These are phyloP conservation scores for Cladorrhinum samala DNA, from an alignment of 495 filamentous ascomycete genomes.

Conservation along the genomic window DNA sequence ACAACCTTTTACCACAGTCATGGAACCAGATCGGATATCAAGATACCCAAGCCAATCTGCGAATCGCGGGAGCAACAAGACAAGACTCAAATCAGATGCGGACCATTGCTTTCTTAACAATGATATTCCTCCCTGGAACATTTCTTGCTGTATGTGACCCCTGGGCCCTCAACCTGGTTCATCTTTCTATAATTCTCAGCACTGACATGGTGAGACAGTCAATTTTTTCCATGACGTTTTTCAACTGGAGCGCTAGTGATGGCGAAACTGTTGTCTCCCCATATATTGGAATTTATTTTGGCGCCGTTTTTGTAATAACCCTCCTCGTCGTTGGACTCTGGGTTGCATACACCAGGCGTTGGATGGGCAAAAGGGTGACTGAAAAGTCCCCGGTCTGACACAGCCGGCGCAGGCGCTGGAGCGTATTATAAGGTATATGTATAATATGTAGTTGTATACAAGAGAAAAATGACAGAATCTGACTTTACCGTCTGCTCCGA, in stretches of 20 bases:
- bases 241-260: constrained; percentile 1
- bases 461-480: too few species aligned
- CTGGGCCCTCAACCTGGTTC: too few species aligned
- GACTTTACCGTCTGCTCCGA: too few species aligned
- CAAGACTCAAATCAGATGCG: constrained; percentile 25
- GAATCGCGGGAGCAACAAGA: constrained; percentile 21
- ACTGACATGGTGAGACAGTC: constrained; percentile 1
- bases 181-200: background rate
- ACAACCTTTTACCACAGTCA: constrained; percentile 1
- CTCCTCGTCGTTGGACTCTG: background rate
- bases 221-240: constrained; percentile 18
- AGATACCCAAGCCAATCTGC: constrained; percentile 20
- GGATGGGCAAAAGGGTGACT: background rate
- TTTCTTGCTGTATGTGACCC: constrained; percentile 11
- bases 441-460: too few species aligned
- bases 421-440: background rate
- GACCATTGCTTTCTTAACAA: constrained; percentile 20
- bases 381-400: background rate
- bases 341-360: background rate
- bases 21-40: constrained; percentile 11
- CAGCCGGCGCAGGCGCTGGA: background rate
- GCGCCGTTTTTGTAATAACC: background rate
- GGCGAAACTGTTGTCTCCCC: background rate
- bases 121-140: constrained; percentile 15
- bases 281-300: background rate